phyloP scores from a whole-genome alignment of 495 filamentous ascomycete species.

The Cladorrhinum samala region DNA sequence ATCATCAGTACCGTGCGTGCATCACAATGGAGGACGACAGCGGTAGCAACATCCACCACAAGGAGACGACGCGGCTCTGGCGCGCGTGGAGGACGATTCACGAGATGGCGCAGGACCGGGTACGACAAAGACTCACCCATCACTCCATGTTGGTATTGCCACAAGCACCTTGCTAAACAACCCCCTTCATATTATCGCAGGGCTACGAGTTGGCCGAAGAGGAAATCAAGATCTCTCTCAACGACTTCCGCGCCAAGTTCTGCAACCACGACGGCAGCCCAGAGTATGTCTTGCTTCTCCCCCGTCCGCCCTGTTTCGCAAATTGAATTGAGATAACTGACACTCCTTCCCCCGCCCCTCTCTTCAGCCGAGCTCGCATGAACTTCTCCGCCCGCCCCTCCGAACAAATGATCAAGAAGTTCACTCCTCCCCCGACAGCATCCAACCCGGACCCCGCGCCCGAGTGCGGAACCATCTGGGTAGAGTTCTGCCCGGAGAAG shows the following conservation, averaged over 20 bases:
- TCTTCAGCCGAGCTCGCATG: conserved; percentile 68
- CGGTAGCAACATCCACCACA: conserved; percentile 40
- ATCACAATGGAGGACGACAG: conserved; percentile 50
- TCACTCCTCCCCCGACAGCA: conserved; percentile 60
- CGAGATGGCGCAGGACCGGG: conserved; percentile 80
- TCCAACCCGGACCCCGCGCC: conserved; percentile 57
- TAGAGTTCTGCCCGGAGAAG: conserved; percentile 77
- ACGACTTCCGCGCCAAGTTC: conserved; percentile 65
- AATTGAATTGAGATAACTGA: too few species aligned
- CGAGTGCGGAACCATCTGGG: conserved; percentile 82
- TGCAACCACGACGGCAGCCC: conserved; percentile 61
- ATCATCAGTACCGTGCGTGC: too few species aligned
- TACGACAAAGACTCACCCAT: conserved; percentile 38
- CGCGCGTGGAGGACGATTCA: conserved; percentile 81
- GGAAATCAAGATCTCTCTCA: conserved; percentile 75
- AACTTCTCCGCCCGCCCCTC: conserved; percentile 79
- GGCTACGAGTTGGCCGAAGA: conserved; percentile 89
- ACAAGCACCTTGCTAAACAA: not conserved
- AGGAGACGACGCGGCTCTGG: conserved; percentile 71
- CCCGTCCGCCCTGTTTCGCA: too few species aligned
- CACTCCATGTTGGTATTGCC: too few species aligned
- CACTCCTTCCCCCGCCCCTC: not conserved
- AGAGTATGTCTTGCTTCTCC: conserved; percentile 47
- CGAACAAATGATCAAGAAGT: conserved; percentile 74
- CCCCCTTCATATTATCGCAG: conserved; percentile 34